phyloP scores from a whole-genome alignment of 805 yeast genomes.

The Peterozyma xylosa region DNA sequence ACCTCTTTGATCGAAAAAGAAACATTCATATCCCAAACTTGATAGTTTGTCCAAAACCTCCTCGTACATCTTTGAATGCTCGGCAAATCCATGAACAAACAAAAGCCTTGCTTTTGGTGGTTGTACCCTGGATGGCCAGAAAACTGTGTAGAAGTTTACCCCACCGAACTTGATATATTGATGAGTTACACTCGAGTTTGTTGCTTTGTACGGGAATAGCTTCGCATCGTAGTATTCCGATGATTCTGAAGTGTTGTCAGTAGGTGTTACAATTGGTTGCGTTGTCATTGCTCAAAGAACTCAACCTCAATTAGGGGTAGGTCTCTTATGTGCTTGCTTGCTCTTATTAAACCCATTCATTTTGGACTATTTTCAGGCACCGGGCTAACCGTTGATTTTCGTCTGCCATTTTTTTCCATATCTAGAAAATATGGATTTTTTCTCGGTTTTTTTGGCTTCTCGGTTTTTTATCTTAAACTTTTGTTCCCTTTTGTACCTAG shows the following conservation, averaged over 20 bases:
- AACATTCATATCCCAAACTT: conserved; percentile 51
- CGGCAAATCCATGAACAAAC: conserved; percentile 69
- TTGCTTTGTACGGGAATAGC: conserved; percentile 1
- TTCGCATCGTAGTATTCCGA: conserved; percentile 3
- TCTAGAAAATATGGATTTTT: too few relatives aligned
- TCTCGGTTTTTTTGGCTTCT: too few relatives aligned
- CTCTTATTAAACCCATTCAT: too few relatives aligned
- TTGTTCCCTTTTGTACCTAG: too few relatives aligned
- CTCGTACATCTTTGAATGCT: conserved; percentile 40
- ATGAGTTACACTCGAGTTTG: neutral
- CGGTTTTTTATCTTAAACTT: too few relatives aligned
- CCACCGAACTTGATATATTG: conserved; percentile 5
- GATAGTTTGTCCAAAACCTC: conserved; percentile 47
- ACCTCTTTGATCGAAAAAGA: conserved; percentile 71
- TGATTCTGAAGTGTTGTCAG: neutral
- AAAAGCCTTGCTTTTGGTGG: conserved; percentile 43
- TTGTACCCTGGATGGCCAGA: neutral
- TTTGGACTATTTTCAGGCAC: too few relatives aligned
- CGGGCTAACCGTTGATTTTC: too few relatives aligned
- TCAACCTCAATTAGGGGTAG: too few relatives aligned
- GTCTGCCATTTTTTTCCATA: too few relatives aligned
- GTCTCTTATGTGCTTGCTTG: too few relatives aligned
- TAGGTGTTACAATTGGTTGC: too few relatives aligned
- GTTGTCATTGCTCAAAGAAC: too few relatives aligned
- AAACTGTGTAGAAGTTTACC: conserved; percentile 5